Conservation (phyloP, 345 rosid species). For the Geranium brycei region DNA sequence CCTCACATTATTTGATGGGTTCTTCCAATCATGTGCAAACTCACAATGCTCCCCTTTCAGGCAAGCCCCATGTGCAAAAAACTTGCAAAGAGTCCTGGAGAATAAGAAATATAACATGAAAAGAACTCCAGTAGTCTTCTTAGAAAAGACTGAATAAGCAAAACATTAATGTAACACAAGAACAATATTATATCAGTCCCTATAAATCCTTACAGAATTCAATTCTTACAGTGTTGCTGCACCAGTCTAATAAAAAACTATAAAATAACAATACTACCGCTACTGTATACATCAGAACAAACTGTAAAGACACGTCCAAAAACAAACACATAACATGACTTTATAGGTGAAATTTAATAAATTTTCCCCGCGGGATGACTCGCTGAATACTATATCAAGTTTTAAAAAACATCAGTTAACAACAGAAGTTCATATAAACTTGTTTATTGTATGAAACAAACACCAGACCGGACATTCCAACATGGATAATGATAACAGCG, state of each 20-base stretch:
- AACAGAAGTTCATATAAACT: background rate
- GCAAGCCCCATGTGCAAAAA: conserved; percentile 85
- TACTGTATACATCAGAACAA: background rate
- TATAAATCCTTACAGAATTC: background rate
- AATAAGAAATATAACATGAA: no score
- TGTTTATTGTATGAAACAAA: no score
- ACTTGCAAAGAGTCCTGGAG: conserved; percentile 62
- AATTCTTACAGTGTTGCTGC: background rate
- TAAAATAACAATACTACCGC: no score
- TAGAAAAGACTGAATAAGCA: background rate
- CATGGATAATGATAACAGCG: no score
- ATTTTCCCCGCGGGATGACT: background rate
- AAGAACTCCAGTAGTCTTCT: background rate
- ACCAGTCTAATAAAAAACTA: no score
- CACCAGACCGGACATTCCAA: no score
- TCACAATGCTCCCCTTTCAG: conserved; percentile 89
- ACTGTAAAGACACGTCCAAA: background rate
- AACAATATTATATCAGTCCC: background rate
- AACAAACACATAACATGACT: background rate
- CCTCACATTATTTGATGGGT: conserved; percentile 51
- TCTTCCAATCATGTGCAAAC: conserved; percentile 73
- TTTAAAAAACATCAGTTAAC: no score
- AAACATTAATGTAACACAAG: background rate
- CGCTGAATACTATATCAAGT: no score
- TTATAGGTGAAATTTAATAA: no score